Base-by-base conservation (phyloP, 1,284 basidiomycete species). In the Leccinum pachyderme region DNA sequence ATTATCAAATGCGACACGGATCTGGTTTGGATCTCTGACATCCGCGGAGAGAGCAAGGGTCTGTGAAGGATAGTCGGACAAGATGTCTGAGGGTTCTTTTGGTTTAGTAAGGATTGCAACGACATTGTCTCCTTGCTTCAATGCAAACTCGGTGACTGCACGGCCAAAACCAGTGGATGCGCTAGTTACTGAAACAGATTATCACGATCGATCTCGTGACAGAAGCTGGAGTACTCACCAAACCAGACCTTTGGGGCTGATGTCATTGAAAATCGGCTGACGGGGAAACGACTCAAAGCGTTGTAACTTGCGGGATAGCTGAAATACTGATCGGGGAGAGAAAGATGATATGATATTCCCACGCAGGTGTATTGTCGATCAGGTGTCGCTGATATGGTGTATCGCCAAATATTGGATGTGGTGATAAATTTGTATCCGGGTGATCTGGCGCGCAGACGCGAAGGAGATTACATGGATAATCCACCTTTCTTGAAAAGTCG, bases 1-100 rank as follows among this genome's bases (percentile, higher is more conserved):
- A 47, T 51, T 49, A 29, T 60, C 53, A 49, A 72, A 74, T 2
- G 61, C 65, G 4, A 49, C 37, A 7, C 41, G 56, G 31, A 68
- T 63, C 35, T 62, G 59, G 29, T 54, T 49, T 5, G 57, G 53
- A 29, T 53, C 27, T 22, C 32, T 63, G 44, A 73, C 67, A 39
- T 72, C 71, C 4, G 67, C 53, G 9, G 51, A 61, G 13, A 82
- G 66, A 8, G 76, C 59, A 15, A 80, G 77, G 8, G 76, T 74
- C 51, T 72, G 69, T 11, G 75, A 65, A 27, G 76, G 62, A 32
- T 75, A 70, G 35, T 44, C 57, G 13, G 56, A 39, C 11, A 51
- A 25, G 28, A 71, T 55, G 29, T 59, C 59, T 11, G 57, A 59
- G 39, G 71, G 58, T 5, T 49, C 50, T 13, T 56, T 59, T 2